Evolutionary conservation across 306 rosid genomes (phyloP), one percentile per base, ranked within the genome.

Genomic region (Cicer cuneatum): DNA sequence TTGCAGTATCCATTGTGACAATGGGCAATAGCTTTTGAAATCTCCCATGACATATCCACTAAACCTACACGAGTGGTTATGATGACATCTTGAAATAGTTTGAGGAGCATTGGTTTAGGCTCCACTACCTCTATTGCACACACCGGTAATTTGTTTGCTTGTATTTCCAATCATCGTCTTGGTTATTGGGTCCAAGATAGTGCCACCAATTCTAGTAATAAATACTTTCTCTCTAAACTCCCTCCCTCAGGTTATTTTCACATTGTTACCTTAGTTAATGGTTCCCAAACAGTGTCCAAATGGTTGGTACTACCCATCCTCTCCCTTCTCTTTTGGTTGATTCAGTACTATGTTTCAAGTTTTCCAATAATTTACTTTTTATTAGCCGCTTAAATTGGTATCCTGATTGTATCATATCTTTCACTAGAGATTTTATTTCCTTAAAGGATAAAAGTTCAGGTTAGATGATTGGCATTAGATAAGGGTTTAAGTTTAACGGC

Each of bases 91-190:
- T 37, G 12, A 62, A 38, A 38, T 62, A 11, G 24, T 8, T 38
- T 38, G 33, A 8, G 24, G 68, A 62, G 47, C 33, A 38, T 14
- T 33, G 8, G 11, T 15, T 38, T 38, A 38, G 24, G 24, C 68
- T 38, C 68, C 29, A 62, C 47, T 62, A 15, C 48, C 68, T 62
- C 48, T 62, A 40, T 39, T 63, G 48, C 9, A 63, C 24, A 39
- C 68, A 61, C 8, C 19, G 6, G 67, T 38, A 61, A 61, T 61
- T 61, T 35, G 21, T 37, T 38, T 61, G 47, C 46, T 14, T 39
- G 46, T 61, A 37, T 39, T 38, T 61, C 67, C 12, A 38, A 14
- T 61, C 47, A 61, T 37, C 47, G 14, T 61, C 46, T 61, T 8
- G 66, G 10, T 29, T 13, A 6, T 37, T 13, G 45, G 67, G 45